Conservation (phyloP, 176 grass and related monocot genomes). For the Eleusine coracana region DNA sequence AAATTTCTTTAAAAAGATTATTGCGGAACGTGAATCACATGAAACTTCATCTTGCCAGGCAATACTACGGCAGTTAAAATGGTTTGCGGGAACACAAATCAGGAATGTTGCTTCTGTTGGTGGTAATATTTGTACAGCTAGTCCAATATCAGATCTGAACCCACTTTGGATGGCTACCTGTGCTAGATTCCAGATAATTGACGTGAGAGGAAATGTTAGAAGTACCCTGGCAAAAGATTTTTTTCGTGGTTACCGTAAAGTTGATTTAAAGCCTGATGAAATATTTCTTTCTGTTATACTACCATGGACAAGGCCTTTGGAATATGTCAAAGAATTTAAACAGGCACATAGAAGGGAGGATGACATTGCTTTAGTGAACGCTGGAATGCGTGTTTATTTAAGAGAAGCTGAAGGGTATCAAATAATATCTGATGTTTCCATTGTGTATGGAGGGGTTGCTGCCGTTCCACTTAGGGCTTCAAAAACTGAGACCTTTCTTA, state of each 20-base stretch:
- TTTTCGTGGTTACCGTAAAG: constrained; percentile 94
- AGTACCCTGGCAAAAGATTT: constrained; percentile 71
- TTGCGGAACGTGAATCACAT: constrained; percentile 47
- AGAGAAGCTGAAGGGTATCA: constrained; percentile 55
- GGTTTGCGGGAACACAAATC: constrained; percentile 96
- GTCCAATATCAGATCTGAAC: constrained; percentile 98
- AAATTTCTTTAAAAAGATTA: constrained; percentile 65
- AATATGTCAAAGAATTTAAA: constrained; percentile 98
- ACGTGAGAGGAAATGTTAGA: constrained; percentile 65
- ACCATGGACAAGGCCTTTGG: constrained; percentile 83
- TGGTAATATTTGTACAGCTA: constrained; percentile 99
- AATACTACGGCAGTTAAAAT: constrained; percentile 88
- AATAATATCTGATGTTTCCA: constrained; percentile 69
- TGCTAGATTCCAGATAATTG: constrained; percentile 78
- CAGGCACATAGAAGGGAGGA: constrained; percentile 98
- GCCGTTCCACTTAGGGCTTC: constrained; percentile 66
- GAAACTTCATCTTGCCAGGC: constrained; percentile 82
- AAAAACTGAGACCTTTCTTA: constrained; percentile 69
- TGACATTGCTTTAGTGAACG: constrained; percentile 98
- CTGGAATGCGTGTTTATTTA: constrained; percentile 78
- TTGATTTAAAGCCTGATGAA: constrained; percentile 77
- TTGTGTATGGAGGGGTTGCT: constrained; percentile 88
- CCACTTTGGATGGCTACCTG: constrained; percentile 91
- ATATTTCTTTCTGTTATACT: constrained; percentile 77
- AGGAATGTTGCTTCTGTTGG: constrained; percentile 96